These are phyloP conservation scores for Plasmodium blacklocki DNA, from an alignment of 169 alveolate genomes.

Conservation along the genomic window DNA sequence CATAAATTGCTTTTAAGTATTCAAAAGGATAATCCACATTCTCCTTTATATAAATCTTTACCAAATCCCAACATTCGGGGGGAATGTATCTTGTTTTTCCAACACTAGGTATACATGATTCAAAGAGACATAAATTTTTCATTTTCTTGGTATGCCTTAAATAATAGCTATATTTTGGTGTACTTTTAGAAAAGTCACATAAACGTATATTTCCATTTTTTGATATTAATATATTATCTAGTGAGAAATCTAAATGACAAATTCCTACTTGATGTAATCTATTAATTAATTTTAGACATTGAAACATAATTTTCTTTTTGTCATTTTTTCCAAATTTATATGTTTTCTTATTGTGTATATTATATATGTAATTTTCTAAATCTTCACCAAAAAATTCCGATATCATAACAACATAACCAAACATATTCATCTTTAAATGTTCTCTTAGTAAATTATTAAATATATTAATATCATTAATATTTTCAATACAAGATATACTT, in stretches of 20 bases:
- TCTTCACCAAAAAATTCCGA: slow-evolving; percentile 81
- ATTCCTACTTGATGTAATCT: slow-evolving; percentile 82
- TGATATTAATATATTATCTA: slow-evolving; percentile 85
- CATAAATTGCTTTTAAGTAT: slow-evolving; percentile 15
- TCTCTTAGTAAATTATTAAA: slow-evolving; percentile 48
- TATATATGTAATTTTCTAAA: slow-evolving; percentile 77
- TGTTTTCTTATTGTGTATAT: slow-evolving; percentile 40
- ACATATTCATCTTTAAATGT: slow-evolving; percentile 43
- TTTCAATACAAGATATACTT: not conserved
- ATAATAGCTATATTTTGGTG: slow-evolving; percentile 80
- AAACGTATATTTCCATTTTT: slow-evolving; percentile 78
- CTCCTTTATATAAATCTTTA: slow-evolving; percentile 71
- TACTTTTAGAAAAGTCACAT: slow-evolving; percentile 86
- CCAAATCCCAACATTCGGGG: slow-evolving; percentile 86
- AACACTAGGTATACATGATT: slow-evolving; percentile 86
- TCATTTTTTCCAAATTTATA: slow-evolving; percentile 77
- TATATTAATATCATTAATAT: slow-evolving; percentile 25
- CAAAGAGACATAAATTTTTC: slow-evolving; percentile 76
- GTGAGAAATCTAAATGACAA: slow-evolving; percentile 85
- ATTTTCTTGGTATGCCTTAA: slow-evolving; percentile 77
- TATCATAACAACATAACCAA: slow-evolving; percentile 77
- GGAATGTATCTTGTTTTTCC: slow-evolving; percentile 89
- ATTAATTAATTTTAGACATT: slow-evolving; percentile 73
- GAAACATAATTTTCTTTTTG: slow-evolving; percentile 76
- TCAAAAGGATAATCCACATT: slow-evolving; percentile 33